Evolutionary conservation across 2,329 filamentous ascomycete species (phyloP), one percentile per base, ranked within the genome.

Genomic region (Chaetomiaceae sp.): DNA sequence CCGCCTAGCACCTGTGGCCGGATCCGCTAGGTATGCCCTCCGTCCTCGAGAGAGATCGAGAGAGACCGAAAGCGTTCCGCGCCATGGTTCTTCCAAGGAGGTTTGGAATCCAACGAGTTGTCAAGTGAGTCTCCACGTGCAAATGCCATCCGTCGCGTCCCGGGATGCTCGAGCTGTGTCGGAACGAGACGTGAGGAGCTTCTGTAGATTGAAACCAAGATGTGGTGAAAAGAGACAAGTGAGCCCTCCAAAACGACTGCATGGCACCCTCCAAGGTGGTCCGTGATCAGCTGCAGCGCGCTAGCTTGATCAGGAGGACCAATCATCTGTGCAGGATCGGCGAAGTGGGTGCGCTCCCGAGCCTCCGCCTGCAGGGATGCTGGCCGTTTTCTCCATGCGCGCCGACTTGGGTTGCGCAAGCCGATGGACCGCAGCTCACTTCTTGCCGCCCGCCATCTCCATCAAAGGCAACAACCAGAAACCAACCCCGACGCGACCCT

Each of bases 61-160:
- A 31, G 8, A 31, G 27, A 31, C 9, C 5, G 27, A 34, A 19
- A n/a, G n/a, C 27, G 33, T 29, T 19, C 40, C 36, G 27, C 25
- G 43, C 36, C 46, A 38, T 31, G 8, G 37, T 9, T 9, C 12
- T n/a, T 25, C 17, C 29, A 19, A 34, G 9, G 33, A n/a, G n/a
- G n/a, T n/a, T n/a, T n/a, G n/a, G n/a, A n/a, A n/a, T n/a, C n/a
- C n/a, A n/a, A n/a, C n/a, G n/a, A 22, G 20, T 19, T 22, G 50
- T 51, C 51, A 40, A 51, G 45, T 47, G 54, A 54, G 47, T 23
- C 33, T 44, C 47, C 56, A 59, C 51, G 55, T 59, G 55, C 47
- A 36, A 45, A 44, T 29, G 15, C 37, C 31, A 42, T 38, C 52
- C 23, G 45, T 37, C 8, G 45, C 19, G 33, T 27, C 45, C 44